These are phyloP conservation scores for Arthrobotrys pseudoclavata DNA, from an alignment of 2,329 filamentous ascomycete genomes.

Conservation along the genomic window DNA sequence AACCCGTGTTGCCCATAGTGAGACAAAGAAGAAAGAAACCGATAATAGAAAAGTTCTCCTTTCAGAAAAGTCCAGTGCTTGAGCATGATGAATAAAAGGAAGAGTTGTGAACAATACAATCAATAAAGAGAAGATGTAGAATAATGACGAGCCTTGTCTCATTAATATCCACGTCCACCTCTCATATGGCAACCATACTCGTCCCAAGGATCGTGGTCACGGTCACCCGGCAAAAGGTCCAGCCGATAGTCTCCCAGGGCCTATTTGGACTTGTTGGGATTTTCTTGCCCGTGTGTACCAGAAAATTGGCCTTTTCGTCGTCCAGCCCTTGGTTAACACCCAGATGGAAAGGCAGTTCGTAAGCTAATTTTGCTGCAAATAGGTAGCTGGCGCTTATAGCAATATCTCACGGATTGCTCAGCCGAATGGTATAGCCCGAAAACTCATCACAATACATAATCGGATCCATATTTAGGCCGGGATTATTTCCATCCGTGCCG, in stretches of 20 bases:
- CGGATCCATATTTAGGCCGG: neutral
- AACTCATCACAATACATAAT: conserved; percentile 21
- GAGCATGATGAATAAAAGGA: neutral
- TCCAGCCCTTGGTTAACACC: too few species aligned
- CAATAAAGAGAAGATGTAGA: neutral
- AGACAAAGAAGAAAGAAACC: too few species aligned
- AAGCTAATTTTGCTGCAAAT: neutral
- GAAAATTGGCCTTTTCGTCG: too few species aligned
- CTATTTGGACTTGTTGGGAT: too few species aligned
- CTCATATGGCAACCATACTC: neutral
- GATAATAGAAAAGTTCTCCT: neutral
- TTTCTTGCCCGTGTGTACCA: too few species aligned
- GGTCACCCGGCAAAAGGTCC: too few species aligned
- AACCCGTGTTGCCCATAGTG: neutral
- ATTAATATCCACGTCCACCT: neutral
- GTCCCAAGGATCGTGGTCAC: conserved; percentile 1
- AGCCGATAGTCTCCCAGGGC: too few species aligned
- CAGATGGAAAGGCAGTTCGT: too few species aligned
- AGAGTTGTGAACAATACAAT: neutral
- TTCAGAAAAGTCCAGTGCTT: neutral
- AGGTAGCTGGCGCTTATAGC: neutral
- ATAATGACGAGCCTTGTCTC: neutral
- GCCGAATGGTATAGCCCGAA: conserved; percentile 9
- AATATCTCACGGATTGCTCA: neutral
- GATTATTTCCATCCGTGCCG: neutral